Conservation (phyloP, 2,329 filamentous ascomycete species). For the Aspergillus sp. region DNA sequence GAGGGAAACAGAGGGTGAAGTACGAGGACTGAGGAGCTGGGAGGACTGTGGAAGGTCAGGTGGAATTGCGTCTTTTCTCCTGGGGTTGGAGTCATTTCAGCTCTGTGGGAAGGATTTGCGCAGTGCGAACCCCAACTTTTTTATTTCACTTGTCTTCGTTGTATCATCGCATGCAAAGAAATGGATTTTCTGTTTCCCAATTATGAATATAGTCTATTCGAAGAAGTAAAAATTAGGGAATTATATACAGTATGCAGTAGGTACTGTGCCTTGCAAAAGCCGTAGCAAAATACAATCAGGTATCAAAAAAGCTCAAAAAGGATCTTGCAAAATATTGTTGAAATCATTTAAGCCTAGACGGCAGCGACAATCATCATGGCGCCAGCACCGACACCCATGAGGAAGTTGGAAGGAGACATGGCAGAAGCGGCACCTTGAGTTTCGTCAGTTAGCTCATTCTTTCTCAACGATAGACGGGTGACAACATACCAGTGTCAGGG, state of each 20-base stretch:
- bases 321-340: neutral
- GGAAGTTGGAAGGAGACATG: neutral
- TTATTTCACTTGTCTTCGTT: neutral
- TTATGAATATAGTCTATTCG: neutral
- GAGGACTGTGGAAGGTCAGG: neutral
- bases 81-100: neutral
- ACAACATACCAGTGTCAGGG: neutral
- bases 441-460: neutral
- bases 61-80: neutral
- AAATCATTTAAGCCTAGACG: neutral
- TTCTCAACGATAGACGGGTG: neutral
- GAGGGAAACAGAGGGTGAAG: neutral
- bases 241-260: neutral
- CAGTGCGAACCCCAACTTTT: neutral
- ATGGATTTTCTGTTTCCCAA: neutral
- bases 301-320: neutral
- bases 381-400: conserved; percentile 7
- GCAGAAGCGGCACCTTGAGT: neutral
- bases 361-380: neutral
- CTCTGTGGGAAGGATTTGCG: neutral
- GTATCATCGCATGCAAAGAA: neutral
- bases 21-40: neutral
- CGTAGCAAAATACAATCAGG: neutral
- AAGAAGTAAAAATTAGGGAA: neutral
- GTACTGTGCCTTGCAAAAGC: neutral